Evolutionary conservation across 73 alveolate genomes (phyloP).

Genomic region (Symbiodinium natans): DNA sequence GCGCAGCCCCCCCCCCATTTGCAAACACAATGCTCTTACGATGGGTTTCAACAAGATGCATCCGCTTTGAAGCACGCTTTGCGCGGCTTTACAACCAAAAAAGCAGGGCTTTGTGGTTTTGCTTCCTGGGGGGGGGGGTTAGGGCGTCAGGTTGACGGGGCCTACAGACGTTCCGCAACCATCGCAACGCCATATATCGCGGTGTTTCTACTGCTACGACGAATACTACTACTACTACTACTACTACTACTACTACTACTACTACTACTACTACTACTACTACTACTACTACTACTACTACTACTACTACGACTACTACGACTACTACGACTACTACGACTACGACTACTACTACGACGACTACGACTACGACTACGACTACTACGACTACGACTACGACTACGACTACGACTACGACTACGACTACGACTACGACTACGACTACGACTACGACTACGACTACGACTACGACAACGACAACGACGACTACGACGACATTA

Average conservation of each 20-base stretch:
- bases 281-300: background rate
- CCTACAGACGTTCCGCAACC: background rate
- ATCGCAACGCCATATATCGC: background rate
- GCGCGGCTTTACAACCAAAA: no score
- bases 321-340: no score
- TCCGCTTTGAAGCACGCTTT: no score
- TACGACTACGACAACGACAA: background rate
- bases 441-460: background rate
- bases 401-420: background rate
- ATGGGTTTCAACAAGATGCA: no score
- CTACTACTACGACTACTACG: no score
- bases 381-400: background rate
- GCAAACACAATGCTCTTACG: no score
- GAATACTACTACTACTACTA: background rate
- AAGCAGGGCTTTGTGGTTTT: background rate
- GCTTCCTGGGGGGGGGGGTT: background rate
- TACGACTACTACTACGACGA: no score
- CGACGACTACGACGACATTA: background rate
- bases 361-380: no score
- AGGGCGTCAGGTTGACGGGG: background rate
- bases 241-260: constrained; percentile 2
- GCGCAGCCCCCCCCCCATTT: no score
- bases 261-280: constrained; percentile 2
- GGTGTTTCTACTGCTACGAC: no score
- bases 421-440: background rate